Evolutionary conservation across 257 asterid species (phyloP).

Genomic region (Fraxinus americana): DNA sequence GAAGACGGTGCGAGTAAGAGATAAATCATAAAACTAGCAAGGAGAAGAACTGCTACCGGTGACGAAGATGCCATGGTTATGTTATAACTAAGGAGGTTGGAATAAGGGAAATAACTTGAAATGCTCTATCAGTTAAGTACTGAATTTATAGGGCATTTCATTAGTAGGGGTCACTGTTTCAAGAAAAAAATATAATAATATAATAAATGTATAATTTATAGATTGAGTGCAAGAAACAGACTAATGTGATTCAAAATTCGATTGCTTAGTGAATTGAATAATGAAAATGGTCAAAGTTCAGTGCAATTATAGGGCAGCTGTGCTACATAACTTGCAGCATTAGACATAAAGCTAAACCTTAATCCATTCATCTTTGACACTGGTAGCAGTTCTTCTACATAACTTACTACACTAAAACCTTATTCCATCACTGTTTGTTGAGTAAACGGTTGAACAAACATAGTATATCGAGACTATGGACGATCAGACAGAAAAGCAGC

Average conservation of each 20-base stretch:
- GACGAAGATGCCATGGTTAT: constrained; percentile 33
- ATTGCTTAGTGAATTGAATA: neutral
- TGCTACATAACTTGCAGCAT: neutral
- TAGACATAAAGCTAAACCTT: neutral
- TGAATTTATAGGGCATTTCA: constrained; percentile 8
- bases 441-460: too few relatives aligned
- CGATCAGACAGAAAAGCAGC: too few relatives aligned
- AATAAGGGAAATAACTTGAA: neutral
- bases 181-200: constrained; percentile 1
- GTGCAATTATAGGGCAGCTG: neutral
- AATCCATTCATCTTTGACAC: too few relatives aligned
- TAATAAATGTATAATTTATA: neutral
- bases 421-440: too few relatives aligned
- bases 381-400: too few relatives aligned
- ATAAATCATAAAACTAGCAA: constrained; percentile 5
- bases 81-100: neutral
- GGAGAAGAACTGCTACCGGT: constrained; percentile 17
- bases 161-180: constrained; percentile 1
- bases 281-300: neutral
- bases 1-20: constrained; percentile 17
- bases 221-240: constrained; percentile 41
- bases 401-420: too few relatives aligned
- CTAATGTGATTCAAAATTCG: too few relatives aligned
- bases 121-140: neutral
- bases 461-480: too few relatives aligned